Evolutionary conservation across 106 monocot genomes (phyloP), one percentile per base, ranked within the genome.

Genomic region (Posidonia australis): DNA sequence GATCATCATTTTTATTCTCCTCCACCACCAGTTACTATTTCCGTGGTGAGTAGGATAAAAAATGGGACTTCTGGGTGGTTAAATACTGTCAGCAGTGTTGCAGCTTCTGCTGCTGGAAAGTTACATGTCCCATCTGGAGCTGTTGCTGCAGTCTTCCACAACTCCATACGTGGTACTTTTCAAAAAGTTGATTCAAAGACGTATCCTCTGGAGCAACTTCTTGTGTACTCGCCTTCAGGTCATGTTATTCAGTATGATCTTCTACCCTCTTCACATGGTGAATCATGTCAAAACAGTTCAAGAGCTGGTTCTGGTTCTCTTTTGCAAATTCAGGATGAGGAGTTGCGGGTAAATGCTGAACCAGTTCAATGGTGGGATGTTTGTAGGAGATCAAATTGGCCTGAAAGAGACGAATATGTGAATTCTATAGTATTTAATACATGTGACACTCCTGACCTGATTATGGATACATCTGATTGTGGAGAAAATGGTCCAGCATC

Each of bases 291-390:
- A 72, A 75, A 67, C 66, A 70, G 65, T 67, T 80, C 82, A 70
- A 78, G 72, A 77, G 53, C 54, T 60, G 60, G 70, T n/a, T 57
- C 82, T 53, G 77, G 69, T 52, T 58, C 78, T 67, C 56, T 75
- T 56, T 69, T 71, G 56, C 86, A 79, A 63, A 51, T 68, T 53
- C 86, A 81, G 71, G 94, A 96, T 75, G 94, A 90, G 2, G 94
- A 96, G 51, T 57, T 84, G 28, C 79, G 72, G 65, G 87, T 90
- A 66, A 80, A 67, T 84, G 83, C 82, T 72, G 94, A 87, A 63
- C 82, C 94, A 49, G 78, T 90, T 76, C 90, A 90, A 63, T 96
- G 94, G 94, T 96, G 94, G 94, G 94, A 96, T 80, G 94, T 90
- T 7, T 96, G 94, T 54, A 67, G 94, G 66, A 87, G 87, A 65